Base-by-base conservation (phyloP, 768 basidiomycete species). In the Boletus rubroflammeus region DNA sequence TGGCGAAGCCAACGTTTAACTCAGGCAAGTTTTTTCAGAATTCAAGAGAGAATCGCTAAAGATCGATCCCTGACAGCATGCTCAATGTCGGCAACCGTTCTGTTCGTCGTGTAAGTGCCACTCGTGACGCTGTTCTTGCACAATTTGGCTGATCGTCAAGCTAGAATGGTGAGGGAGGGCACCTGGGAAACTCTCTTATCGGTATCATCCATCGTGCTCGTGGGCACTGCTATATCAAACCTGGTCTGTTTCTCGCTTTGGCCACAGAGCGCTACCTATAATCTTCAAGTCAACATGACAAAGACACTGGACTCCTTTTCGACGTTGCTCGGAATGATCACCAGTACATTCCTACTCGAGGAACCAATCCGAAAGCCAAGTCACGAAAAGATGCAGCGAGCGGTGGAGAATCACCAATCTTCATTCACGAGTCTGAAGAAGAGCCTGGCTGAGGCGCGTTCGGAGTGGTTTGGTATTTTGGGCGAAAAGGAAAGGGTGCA, bases 371-470 rank as follows among this genome's bases (percentile, higher is more conserved):
- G 78, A 55, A 77, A 79, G 38, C 77, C 76, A 14, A 81, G 81
- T 58, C 74, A 81, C 26, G 82, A 81, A 26, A 82, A 81, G 57
- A 78, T 98, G 45, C 84, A 88, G 57, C 80, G 80, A 19, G 95
- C 96, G 1, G 86, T 93, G 40, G 81, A 89, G 58, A 79, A 82
- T 43, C 96, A 98, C 61, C 91, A 96, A 59, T 82, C 83, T 35
- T 90, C 90, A 49, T 98, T 98, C 67, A 95, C 90, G 8, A 84
- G 82, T 38, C 80, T 99, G 54, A 93, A 94, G 74, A 86, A 88
- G 64, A 90, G 84, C 60, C 76, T 98, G 5, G 78, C 75, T 1
- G 95, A 98, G 71, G 94, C 96, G 9, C 86, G 86, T 59, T 90
- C 88, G 11, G 96, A 99, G 71, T 86, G 91, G 77, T 72, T 83